A percentile compares a stretch with the other conserved stretches of the same genome.
phyloP scores from a whole-genome alignment of 352 stramenopile species.

The Phytophthora quininea region DNA sequence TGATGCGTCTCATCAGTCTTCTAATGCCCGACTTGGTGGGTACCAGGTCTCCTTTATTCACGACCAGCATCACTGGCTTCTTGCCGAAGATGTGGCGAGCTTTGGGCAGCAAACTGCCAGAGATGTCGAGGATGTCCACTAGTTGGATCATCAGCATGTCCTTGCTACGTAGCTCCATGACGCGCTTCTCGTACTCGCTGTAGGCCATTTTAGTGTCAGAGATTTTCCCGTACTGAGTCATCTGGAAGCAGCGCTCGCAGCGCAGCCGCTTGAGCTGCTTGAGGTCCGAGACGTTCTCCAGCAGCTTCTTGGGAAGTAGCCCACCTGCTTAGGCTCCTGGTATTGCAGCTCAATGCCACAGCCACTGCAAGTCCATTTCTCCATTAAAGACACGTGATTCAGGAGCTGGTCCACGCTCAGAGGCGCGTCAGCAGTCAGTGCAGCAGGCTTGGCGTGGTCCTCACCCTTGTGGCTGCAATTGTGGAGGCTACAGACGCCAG shows the following conservation, averaged over 20 bases:
- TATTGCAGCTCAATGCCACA: slow-evolving; percentile 86
- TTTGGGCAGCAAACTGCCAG: slow-evolving; percentile 87
- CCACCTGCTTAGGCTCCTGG: slow-evolving; percentile 60
- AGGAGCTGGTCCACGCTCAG: slow-evolving; percentile 66
- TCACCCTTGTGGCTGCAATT: slow-evolving; percentile 22
- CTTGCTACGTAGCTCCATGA: slow-evolving; percentile 84
- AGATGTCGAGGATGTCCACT: slow-evolving; percentile 93
- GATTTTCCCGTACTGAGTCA: slow-evolving; percentile 89
- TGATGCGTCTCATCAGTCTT: slow-evolving; percentile 82
- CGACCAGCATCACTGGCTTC: slow-evolving; percentile 89
- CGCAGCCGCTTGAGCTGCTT: slow-evolving; percentile 80
- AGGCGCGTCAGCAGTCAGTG: neutral
- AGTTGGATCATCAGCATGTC: slow-evolving; percentile 93
- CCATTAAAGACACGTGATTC: slow-evolving; percentile 83
- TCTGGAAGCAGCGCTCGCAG: slow-evolving; percentile 89
- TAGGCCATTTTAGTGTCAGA: slow-evolving; percentile 84
- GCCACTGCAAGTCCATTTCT: slow-evolving; percentile 82
- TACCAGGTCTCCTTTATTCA: slow-evolving; percentile 92
- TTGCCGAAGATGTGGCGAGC: slow-evolving; percentile 87
- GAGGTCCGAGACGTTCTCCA: slow-evolving; percentile 66
- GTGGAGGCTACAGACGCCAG: slow-evolving; percentile 17
- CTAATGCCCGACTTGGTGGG: slow-evolving; percentile 83
- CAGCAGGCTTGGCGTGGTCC: neutral
- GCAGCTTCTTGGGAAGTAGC: slow-evolving; percentile 73
- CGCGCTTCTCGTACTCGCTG: slow-evolving; percentile 87